A percentile compares a stretch with the other conserved stretches of the same genome.
Conservation (phyloP, 163 green algal genomes). For the Trebouxia gelatinosa region DNA sequence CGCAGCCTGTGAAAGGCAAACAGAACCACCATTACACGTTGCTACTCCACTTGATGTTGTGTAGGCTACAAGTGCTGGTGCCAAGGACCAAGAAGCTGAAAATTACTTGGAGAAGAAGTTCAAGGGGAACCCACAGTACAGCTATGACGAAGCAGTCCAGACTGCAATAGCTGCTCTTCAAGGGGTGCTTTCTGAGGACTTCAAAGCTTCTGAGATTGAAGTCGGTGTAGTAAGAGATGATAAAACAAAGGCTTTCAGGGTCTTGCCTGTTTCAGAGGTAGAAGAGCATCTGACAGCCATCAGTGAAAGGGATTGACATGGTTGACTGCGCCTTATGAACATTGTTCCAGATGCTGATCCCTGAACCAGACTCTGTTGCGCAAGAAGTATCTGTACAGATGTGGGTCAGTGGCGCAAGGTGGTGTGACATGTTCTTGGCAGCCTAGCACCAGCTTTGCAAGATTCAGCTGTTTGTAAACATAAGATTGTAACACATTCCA, state of each 20-base stretch:
- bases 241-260: constrained; percentile 49
- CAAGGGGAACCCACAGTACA: constrained; percentile 66
- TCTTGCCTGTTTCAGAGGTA: constrained; percentile 80
- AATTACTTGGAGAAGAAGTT: constrained; percentile 98
- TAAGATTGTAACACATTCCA: no score
- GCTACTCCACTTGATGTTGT: no score
- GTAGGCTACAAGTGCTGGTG: constrained; percentile 84
- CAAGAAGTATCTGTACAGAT: no score
- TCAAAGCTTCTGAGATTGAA: constrained; percentile 96
- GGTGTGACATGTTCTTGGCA: no score
- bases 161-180: constrained; percentile 85
- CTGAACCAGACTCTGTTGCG: no score
- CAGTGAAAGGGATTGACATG: constrained; percentile 85
- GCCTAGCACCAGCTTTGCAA: no score
- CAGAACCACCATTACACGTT: no score
- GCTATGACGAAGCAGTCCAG: constrained; percentile 82
- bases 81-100: constrained; percentile 95
- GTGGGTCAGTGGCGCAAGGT: no score
- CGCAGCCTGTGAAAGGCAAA: no score
- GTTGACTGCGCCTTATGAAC: neutral
- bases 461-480: no score
- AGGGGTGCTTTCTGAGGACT: constrained; percentile 92
- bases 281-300: constrained; percentile 92
- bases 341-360: no score
- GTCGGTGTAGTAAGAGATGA: constrained; percentile 71